Evolutionary conservation across 805 yeast species (phyloP).

Genomic region (Suhomyces vadensis): DNA sequence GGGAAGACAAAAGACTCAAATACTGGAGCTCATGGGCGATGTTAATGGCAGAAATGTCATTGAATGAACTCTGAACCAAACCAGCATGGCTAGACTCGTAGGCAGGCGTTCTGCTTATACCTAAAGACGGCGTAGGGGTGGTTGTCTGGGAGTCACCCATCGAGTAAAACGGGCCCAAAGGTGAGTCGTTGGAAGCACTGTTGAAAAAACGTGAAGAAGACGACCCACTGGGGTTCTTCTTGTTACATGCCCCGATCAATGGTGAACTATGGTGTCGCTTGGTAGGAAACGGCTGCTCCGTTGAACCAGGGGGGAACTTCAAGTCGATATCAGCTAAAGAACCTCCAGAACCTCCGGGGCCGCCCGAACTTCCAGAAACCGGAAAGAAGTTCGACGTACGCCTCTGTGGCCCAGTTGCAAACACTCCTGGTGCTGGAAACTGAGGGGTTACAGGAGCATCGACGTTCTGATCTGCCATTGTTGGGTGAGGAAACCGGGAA

Average conservation of each 20-base stretch:
- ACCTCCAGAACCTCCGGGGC: conserved; percentile 8
- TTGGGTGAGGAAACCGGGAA: background rate
- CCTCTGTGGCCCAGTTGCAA: conserved; percentile 8
- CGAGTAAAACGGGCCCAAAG: background rate
- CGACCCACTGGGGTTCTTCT: background rate
- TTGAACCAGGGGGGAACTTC: background rate
- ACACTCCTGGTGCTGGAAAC: conserved; percentile 4
- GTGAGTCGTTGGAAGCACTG: background rate
- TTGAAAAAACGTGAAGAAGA: background rate
- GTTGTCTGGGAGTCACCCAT: background rate
- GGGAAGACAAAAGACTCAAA: conserved; percentile 1
- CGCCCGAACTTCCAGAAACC: background rate
- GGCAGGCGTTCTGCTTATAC: background rate
- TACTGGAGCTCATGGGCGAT: conserved; percentile 2
- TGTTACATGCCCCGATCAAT: conserved; percentile 13
- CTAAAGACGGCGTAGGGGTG: conserved; percentile 4
- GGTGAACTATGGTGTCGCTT: conserved; percentile 19
- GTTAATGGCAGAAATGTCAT: conserved; percentile 1
- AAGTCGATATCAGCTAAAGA: conserved; percentile 2
- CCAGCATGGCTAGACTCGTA: background rate
- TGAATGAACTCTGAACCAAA: background rate
- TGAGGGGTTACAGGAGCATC: conserved; percentile 2
- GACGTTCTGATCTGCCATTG: conserved; percentile 5
- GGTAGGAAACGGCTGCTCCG: background rate
- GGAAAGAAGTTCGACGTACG: conserved; percentile 20